Conservation (phyloP, 2,329 filamentous ascomycete genomes). For the Scytalidium sp. region DNA sequence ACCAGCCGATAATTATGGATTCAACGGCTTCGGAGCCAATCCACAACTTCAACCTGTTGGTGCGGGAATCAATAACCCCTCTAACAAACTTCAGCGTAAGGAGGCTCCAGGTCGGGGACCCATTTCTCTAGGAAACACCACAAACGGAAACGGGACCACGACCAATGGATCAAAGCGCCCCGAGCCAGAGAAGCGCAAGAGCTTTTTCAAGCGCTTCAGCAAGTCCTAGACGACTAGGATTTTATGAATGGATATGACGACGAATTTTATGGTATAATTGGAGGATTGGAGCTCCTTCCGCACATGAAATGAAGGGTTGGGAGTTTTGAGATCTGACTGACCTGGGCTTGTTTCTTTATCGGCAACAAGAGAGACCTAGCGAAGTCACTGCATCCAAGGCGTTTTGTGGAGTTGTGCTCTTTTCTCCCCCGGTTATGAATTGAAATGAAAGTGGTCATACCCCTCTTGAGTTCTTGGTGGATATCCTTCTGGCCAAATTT, state of each 20-base stretch:
- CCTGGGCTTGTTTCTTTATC: neutral
- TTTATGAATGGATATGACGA: neutral
- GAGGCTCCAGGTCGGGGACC: conserved; percentile 18
- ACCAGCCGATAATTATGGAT: conserved; percentile 62
- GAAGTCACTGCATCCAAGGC: neutral
- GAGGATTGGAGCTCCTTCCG: neutral
- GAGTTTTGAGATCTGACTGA: neutral
- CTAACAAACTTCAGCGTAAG: conserved; percentile 17
- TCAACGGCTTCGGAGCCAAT: conserved; percentile 38
- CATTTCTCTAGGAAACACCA: conserved; percentile 24
- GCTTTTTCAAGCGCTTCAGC: conserved; percentile 79
- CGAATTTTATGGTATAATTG: conserved; percentile 5
- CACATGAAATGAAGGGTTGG: neutral
- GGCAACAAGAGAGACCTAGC: neutral
- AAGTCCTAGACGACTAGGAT: conserved; percentile 40
- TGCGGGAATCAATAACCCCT: conserved; percentile 18
- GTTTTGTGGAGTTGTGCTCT: neutral
- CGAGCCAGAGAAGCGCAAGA: conserved; percentile 71
- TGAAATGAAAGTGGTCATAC: neutral
- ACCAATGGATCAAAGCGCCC: conserved; percentile 10
- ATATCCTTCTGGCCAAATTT: neutral
- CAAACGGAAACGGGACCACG: conserved; percentile 12
- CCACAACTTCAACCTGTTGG: conserved; percentile 37
- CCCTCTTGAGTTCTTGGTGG: neutral
- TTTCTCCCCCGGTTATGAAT: neutral